Percentiles rank a stretch among this genome's conserved stretches.
These are phyloP conservation scores for Nepenthes gracilis DNA, from an alignment of 148 eudicot species.

Conservation along the genomic window DNA sequence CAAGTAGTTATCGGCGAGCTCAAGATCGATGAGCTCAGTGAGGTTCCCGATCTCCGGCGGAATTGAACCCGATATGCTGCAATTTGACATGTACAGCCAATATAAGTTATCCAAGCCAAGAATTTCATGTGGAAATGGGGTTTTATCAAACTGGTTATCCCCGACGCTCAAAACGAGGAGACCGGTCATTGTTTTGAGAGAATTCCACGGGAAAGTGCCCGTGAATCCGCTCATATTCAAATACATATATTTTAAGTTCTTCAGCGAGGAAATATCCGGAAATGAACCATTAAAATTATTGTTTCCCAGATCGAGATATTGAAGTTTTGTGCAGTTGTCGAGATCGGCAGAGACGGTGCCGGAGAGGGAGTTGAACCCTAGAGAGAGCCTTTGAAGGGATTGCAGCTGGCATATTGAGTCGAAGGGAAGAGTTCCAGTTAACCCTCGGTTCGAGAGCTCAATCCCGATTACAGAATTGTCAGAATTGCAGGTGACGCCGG, in stretches of 20 bases:
- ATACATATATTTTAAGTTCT: constrained; percentile 24
- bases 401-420: constrained; percentile 36
- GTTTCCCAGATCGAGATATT: constrained; percentile 68
- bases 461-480: constrained; percentile 22
- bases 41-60: constrained; percentile 56
- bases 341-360: constrained; percentile 28
- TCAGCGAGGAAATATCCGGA: constrained; percentile 45
- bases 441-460: constrained; percentile 41
- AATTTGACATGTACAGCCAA: constrained; percentile 61
- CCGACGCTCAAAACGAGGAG: constrained; percentile 50
- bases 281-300: constrained; percentile 47
- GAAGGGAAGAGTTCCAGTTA: constrained; percentile 43
- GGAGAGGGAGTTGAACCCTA: constrained; percentile 41
- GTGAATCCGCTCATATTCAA: constrained; percentile 48
- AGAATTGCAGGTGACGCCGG: constrained; percentile 40
- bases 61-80: constrained; percentile 57
- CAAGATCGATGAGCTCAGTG: constrained; percentile 33
- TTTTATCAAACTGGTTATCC: constrained; percentile 43
- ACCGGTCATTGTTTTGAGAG: constrained; percentile 37
- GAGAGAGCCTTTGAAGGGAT: constrained; percentile 46
- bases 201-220: constrained; percentile 63
- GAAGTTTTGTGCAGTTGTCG: constrained; percentile 27
- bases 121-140: constrained; percentile 40
- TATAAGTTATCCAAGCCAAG: constrained; percentile 21
- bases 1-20: constrained; percentile 37